Conservation (phyloP, 345 rosid species). For the Acer campestre region DNA sequence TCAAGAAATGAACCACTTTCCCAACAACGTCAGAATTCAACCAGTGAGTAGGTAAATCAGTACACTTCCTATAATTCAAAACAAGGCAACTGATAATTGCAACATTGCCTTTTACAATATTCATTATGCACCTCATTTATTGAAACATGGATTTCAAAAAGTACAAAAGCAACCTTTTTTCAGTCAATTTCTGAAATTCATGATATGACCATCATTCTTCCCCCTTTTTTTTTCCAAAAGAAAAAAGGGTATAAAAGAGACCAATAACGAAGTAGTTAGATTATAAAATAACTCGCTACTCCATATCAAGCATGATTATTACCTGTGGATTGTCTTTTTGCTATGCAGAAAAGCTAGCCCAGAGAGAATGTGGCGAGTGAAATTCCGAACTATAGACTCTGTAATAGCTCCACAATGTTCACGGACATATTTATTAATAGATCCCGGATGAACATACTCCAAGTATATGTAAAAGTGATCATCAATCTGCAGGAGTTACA, state of each 20-base stretch:
- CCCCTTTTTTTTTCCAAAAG: not conserved
- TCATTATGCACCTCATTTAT: not conserved
- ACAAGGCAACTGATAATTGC: not conserved
- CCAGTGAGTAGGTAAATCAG: not conserved
- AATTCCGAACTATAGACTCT: constrained; percentile 69
- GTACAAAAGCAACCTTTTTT: not conserved
- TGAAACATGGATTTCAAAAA: constrained; percentile 11
- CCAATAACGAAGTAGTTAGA: constrained; percentile 1
- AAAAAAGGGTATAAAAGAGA: not conserved
- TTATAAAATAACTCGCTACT: not conserved
- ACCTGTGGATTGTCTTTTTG: constrained; percentile 71
- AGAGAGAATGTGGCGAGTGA: constrained; percentile 70
- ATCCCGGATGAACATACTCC: constrained; percentile 73
- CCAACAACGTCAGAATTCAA: not conserved
- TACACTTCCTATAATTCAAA: not conserved
- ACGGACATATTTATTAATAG: constrained; percentile 53
- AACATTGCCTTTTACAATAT: not conserved
- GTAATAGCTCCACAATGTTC: constrained; percentile 62
- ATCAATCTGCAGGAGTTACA: constrained; percentile 46
- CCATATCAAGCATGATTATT: constrained; percentile 6
- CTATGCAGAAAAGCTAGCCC: constrained; percentile 68
- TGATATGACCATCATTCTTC: not conserved
- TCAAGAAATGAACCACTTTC: constrained; percentile 12
- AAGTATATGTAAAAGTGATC: constrained; percentile 64
- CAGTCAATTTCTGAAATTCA: not conserved